Percentiles rank a stretch among this genome's conserved stretches.
These are phyloP conservation scores for Aureobasidium leucospermi DNA, from an alignment of 2,329 filamentous ascomycete genomes.

Conservation along the genomic window DNA sequence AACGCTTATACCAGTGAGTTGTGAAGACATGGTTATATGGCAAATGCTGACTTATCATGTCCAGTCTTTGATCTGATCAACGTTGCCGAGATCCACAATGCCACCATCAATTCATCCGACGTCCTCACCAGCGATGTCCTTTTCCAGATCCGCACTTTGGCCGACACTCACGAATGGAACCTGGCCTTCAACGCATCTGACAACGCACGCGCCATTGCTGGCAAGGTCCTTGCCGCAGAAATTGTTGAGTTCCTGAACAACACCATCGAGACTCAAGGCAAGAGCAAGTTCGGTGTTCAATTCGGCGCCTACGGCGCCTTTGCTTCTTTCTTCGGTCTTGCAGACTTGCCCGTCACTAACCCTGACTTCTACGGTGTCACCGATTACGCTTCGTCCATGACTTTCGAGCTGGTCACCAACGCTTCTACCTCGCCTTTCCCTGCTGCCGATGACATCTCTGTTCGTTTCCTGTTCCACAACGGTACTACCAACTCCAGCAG, in stretches of 20 bases:
- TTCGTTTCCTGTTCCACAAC: slow-evolving; percentile 58
- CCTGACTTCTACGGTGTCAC: slow-evolving; percentile 66
- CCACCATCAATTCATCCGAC: slow-evolving; percentile 48
- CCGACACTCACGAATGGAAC: slow-evolving; percentile 72
- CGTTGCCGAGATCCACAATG: slow-evolving; percentile 56
- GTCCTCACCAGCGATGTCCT: slow-evolving; percentile 56
- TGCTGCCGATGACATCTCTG: slow-evolving; percentile 42
- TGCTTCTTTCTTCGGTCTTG: slow-evolving; percentile 54
- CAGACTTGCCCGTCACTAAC: slow-evolving; percentile 43
- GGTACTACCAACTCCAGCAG: slow-evolving; percentile 44
- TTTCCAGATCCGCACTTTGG: slow-evolving; percentile 61
- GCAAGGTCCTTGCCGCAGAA: slow-evolving; percentile 42
- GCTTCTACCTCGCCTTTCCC: slow-evolving; percentile 31
- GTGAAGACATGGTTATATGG: background rate
- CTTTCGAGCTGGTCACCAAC: slow-evolving; percentile 64
- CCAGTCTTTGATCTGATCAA: slow-evolving; percentile 56
- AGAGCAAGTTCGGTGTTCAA: slow-evolving; percentile 44
- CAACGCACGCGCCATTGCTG: slow-evolving; percentile 38
- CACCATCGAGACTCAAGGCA: slow-evolving; percentile 32
- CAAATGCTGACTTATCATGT: background rate
- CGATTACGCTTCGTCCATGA: slow-evolving; percentile 78
- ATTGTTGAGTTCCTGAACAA: slow-evolving; percentile 38
- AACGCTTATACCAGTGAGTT: slow-evolving; percentile 59
- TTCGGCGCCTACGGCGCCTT: slow-evolving; percentile 58
- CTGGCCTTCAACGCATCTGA: slow-evolving; percentile 67